Evolutionary conservation across 805 yeast genomes (phyloP).

Genomic region (Kodamaea kakaduensis): DNA sequence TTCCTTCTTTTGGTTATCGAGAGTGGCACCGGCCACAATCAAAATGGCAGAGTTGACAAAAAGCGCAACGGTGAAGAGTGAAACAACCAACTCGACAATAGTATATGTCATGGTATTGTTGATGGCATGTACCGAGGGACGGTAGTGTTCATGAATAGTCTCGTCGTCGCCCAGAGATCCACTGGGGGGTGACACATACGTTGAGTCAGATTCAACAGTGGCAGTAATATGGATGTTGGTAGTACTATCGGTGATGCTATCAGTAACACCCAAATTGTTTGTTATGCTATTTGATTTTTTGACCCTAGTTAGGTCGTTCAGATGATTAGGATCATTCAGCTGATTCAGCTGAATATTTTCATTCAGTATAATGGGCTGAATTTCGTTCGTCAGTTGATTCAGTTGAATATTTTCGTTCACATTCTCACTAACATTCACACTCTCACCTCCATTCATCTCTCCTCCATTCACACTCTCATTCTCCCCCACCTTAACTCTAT

Average conservation of each 20-base stretch:
- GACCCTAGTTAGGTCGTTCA: slow-evolving; percentile 2
- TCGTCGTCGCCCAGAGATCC: slow-evolving; percentile 13
- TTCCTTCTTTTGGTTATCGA: slow-evolving; percentile 35
- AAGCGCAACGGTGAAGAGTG: slow-evolving; percentile 83
- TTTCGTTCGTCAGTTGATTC: too few relatives aligned
- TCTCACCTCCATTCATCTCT: too few relatives aligned
- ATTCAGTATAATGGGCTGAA: too few relatives aligned
- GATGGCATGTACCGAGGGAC: slow-evolving; percentile 79
- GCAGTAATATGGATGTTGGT: too few relatives aligned
- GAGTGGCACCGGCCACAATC: slow-evolving; percentile 87
- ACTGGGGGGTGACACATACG: slow-evolving; percentile 5
- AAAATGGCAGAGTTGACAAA: slow-evolving; percentile 88
- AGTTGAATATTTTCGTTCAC: too few relatives aligned
- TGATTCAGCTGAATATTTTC: too few relatives aligned
- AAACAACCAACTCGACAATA: slow-evolving; percentile 75
- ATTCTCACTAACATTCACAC: too few relatives aligned
- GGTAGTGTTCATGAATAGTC: slow-evolving; percentile 44
- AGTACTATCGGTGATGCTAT: slow-evolving; percentile 3
- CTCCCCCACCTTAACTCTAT: neutral
- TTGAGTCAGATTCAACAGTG: too few relatives aligned
- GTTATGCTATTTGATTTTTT: too few relatives aligned
- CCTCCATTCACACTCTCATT: neutral
- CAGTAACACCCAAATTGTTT: too few relatives aligned
- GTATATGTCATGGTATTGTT: slow-evolving; percentile 75
- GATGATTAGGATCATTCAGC: too few relatives aligned